Percentiles rank a stretch among this genome's conserved stretches.
phyloP scores from a whole-genome alignment of 2,329 filamentous ascomycete species.

The Plectosphaerella sp. region DNA sequence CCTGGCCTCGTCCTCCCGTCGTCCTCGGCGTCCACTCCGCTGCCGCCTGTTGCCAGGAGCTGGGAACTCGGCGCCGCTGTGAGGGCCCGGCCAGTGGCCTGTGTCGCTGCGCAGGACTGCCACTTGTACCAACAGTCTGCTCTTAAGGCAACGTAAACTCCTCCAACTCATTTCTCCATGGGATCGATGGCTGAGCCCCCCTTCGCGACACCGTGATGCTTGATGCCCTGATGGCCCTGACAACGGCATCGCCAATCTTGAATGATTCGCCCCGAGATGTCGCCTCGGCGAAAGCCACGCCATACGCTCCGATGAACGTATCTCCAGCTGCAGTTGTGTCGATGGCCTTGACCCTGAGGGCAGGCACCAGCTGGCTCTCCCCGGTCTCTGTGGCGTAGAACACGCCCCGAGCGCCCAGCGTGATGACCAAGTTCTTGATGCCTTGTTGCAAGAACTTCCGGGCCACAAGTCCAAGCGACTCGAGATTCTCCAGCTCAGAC shows the following conservation, averaged over 20 bases:
- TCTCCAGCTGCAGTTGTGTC: slow-evolving; percentile 74
- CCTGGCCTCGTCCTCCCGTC: no score
- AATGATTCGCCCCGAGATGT: slow-evolving; percentile 36
- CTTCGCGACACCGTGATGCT: slow-evolving; percentile 47
- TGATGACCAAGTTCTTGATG: slow-evolving; percentile 62
- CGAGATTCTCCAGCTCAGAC: slow-evolving; percentile 26
- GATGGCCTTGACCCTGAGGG: slow-evolving; percentile 50
- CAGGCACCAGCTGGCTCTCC: slow-evolving; percentile 32
- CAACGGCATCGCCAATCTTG: slow-evolving; percentile 36
- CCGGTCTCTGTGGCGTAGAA: slow-evolving; percentile 41
- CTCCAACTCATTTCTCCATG: slow-evolving; percentile 35
- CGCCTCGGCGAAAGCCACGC: slow-evolving; percentile 30
- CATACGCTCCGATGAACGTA: slow-evolving; percentile 69
- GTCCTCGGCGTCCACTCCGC: no score
- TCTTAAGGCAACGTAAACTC: background rate
- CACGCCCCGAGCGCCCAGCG: slow-evolving; percentile 59
- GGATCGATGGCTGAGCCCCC: slow-evolving; percentile 53
- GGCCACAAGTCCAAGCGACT: slow-evolving; percentile 31
- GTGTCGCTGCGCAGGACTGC: no score
- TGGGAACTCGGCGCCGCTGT: no score
- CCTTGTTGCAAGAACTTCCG: slow-evolving; percentile 53
- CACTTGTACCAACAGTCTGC: no score
- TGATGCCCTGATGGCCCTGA: slow-evolving; percentile 46
- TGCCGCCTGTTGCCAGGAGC: no score
- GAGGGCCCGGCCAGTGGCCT: no score